A percentile compares a stretch with the other conserved stretches of the same genome.
Conservation (phyloP, 768 basidiomycete species). For the Flagelloscypha sp. region DNA sequence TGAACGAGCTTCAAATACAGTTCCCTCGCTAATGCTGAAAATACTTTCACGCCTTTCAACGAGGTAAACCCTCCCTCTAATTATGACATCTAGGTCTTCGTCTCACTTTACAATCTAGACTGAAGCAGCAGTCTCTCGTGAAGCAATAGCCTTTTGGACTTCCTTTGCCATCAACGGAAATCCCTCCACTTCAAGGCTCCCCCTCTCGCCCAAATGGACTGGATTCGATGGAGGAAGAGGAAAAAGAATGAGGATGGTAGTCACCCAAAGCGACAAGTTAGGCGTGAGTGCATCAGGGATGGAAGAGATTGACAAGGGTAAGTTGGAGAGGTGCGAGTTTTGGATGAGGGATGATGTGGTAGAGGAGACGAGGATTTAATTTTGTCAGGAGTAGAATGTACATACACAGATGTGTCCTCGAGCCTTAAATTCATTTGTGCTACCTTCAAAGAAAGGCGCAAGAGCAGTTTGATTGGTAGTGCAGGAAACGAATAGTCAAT, state of each 20-base stretch:
- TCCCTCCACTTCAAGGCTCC: constrained; percentile 14
- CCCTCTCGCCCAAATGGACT: constrained; percentile 20
- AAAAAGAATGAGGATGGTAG: no score
- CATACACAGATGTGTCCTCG: no score
- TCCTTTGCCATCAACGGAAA: constrained; percentile 12
- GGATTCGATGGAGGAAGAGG: no score
- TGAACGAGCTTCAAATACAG: background rate
- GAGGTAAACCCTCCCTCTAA: no score
- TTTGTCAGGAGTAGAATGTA: no score
- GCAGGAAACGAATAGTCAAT: no score
- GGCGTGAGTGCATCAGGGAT: constrained; percentile 19
- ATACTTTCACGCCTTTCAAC: constrained; percentile 12
- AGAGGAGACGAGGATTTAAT: constrained; percentile 24
- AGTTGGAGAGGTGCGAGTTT: constrained; percentile 29
- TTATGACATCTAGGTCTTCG: no score
- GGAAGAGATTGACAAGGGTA: constrained; percentile 20
- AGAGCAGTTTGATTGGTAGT: no score
- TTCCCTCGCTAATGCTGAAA: constrained; percentile 9
- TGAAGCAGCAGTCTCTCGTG: constrained; percentile 14
- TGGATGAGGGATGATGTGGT: constrained; percentile 32
- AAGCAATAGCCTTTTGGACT: constrained; percentile 20
- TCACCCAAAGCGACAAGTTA: constrained; percentile 19
- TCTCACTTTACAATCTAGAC: no score
- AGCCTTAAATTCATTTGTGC: no score
- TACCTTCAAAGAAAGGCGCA: no score